Percentiles rank a stretch among this genome's conserved stretches.
These are phyloP conservation scores for Cucurbita moschata DNA, from an alignment of 306 rosid genomes.

Conservation along the genomic window DNA sequence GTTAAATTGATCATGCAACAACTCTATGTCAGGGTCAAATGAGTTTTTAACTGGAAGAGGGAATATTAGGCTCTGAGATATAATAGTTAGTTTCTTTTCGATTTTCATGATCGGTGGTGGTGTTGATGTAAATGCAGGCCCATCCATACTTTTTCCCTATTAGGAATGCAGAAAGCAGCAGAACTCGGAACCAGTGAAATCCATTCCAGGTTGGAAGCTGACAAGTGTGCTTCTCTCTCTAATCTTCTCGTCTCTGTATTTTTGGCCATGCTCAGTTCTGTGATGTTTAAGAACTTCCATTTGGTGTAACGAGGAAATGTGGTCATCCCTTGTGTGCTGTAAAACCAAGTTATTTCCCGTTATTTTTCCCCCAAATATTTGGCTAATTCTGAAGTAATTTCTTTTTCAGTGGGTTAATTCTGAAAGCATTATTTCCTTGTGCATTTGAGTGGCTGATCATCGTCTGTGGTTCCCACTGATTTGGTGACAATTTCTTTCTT, in stretches of 20 bases:
- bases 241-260: not conserved
- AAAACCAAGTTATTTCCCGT: not conserved
- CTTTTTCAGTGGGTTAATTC: not conserved
- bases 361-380: not conserved
- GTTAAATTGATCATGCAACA: not conserved
- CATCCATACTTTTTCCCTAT: conserved; percentile 32
- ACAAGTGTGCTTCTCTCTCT: not conserved
- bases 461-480: not conserved
- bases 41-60: too few relatives aligned
- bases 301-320: not conserved
- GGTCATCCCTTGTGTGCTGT: conserved; percentile 1
- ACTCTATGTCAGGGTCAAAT: too few relatives aligned
- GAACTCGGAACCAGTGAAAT: conserved; percentile 40
- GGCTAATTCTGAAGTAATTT: not conserved
- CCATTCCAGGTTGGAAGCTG: conserved; percentile 17
- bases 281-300: not conserved
- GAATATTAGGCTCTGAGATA: too few relatives aligned
- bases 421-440: not conserved
- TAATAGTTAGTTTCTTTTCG: not conserved
- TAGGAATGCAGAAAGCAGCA: conserved; percentile 33
- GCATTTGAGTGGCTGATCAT: not conserved
- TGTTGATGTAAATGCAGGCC: conserved; percentile 27
- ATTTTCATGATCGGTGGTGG: not conserved
- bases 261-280: not conserved
- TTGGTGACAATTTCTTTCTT: conserved; percentile 9